phyloP scores from a whole-genome alignment of 257 asterid genomes.

The Scutellaria minor region DNA sequence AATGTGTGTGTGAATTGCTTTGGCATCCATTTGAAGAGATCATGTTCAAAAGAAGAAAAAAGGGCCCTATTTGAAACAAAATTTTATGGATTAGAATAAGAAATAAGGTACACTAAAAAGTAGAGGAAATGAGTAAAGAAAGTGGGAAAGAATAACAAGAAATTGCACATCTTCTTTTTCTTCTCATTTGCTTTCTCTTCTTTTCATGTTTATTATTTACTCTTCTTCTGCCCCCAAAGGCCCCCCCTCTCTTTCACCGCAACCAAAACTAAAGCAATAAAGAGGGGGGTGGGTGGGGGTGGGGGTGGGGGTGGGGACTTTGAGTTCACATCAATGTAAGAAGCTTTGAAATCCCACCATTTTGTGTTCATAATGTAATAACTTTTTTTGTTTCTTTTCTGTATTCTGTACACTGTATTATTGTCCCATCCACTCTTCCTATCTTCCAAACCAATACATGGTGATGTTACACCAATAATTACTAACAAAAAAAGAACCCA shows the following conservation, averaged over 20 bases:
- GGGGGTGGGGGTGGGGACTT: constrained; percentile 19
- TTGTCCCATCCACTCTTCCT: constrained; percentile 40
- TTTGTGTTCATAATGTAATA: constrained; percentile 30
- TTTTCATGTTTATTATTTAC: constrained; percentile 40
- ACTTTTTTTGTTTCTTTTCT: constrained; percentile 27
- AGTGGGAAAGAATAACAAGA: constrained; percentile 36
- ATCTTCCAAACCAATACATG: constrained; percentile 36
- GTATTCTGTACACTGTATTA: constrained; percentile 53
- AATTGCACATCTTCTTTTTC: constrained; percentile 37
- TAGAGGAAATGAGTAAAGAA: constrained; percentile 33
- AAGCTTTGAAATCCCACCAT: constrained; percentile 36
- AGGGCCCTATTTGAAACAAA: neutral
- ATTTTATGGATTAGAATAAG: constrained; percentile 21
- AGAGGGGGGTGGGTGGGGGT: neutral
- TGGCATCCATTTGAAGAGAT: too few relatives aligned
- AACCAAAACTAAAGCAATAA: constrained; percentile 23
- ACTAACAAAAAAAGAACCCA: constrained; percentile 21
- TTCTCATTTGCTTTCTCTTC: constrained; percentile 47
- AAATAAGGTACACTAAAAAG: constrained; percentile 28
- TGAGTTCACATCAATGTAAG: constrained; percentile 21
- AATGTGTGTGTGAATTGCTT: neutral
- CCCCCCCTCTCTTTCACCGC: constrained; percentile 9
- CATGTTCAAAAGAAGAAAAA: constrained; percentile 25
- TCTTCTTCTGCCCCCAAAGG: constrained; percentile 20
- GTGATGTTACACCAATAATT: constrained; percentile 13